These are phyloP conservation scores for Leccinum subgranulosum DNA, from an alignment of 768 basidiomycete species.

Conservation along the genomic window DNA sequence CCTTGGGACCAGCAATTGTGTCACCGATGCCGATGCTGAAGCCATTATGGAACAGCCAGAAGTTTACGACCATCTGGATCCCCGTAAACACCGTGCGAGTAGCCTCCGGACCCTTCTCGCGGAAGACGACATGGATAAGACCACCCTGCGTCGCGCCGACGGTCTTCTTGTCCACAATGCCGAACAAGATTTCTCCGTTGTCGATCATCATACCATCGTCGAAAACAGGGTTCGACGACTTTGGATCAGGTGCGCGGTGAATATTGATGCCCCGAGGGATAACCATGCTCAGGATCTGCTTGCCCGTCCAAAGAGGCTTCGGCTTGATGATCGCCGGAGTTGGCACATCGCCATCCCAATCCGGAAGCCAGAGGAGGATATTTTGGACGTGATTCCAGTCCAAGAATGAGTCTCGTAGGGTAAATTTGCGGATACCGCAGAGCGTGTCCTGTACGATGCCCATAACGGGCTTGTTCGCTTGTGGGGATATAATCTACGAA, in stretches of 20 bases:
- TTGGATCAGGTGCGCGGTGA: conserved; percentile 73
- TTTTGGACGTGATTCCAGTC: conserved; percentile 97
- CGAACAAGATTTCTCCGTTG: conserved; percentile 93
- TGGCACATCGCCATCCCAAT: conserved; percentile 93
- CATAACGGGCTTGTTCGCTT: conserved; percentile 99
- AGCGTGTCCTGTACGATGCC: conserved; percentile 99
- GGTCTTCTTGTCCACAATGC: conserved; percentile 98
- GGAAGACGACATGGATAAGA: conserved; percentile 93
- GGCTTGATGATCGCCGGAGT: conserved; percentile 95
- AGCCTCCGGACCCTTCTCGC: conserved; percentile 93
- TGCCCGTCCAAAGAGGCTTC: conserved; percentile 96
- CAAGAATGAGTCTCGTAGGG: conserved; percentile 90
- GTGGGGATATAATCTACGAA: conserved; percentile 91
- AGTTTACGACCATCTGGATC: conserved; percentile 94
- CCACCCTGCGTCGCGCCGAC: conserved; percentile 95
- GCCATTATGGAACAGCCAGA: conserved; percentile 97
- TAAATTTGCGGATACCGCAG: conserved; percentile 96
- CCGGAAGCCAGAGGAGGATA: conserved; percentile 95
- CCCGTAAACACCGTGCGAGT: conserved; percentile 90
- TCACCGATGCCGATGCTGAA: conserved; percentile 99
- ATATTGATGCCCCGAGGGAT: conserved; percentile 97
- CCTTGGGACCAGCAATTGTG: conserved; percentile 88
- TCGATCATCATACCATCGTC: conserved; percentile 97
- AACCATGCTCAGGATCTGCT: conserved; percentile 89
- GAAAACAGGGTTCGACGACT: conserved; percentile 74